A percentile compares a stretch with the other conserved stretches of the same genome.
Conservation (phyloP, 805 yeast species). For the Huiozyma sinensis region DNA sequence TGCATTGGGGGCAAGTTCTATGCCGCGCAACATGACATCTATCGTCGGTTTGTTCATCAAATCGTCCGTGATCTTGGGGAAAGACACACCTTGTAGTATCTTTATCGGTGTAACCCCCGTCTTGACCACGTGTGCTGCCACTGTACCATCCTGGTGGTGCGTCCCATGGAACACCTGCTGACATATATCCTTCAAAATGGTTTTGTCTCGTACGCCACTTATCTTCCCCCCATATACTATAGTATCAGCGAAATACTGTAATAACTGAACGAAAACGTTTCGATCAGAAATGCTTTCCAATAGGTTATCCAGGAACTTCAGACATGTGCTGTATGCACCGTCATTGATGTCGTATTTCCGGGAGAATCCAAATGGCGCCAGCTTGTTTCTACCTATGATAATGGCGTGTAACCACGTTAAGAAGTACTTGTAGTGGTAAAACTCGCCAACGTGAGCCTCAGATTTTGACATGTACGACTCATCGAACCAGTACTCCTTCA, state of each 20-base stretch:
- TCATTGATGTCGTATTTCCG: slow-evolving; percentile 61
- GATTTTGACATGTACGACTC: slow-evolving; percentile 26
- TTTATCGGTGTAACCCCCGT: neutral
- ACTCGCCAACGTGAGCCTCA: neutral
- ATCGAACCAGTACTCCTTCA: slow-evolving; percentile 9
- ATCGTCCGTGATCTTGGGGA: neutral
- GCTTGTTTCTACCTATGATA: slow-evolving; percentile 47
- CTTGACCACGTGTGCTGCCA: neutral
- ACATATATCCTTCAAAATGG: slow-evolving; percentile 10
- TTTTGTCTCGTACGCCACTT: slow-evolving; percentile 33
- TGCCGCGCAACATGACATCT: neutral
- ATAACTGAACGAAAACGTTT: neutral
- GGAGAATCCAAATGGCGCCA: slow-evolving; percentile 52
- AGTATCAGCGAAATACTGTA: slow-evolving; percentile 3
- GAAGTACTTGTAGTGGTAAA: slow-evolving; percentile 38
- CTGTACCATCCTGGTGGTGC: neutral
- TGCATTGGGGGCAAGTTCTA: slow-evolving; percentile 1
- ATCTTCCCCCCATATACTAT: slow-evolving; percentile 39
- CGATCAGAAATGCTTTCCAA: neutral
- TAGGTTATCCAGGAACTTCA: slow-evolving; percentile 30
- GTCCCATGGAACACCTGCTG: slow-evolving; percentile 3
- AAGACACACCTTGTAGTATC: neutral
- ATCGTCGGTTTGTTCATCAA: neutral
- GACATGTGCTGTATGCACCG: slow-evolving; percentile 50
- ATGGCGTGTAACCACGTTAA: slow-evolving; percentile 64